A percentile compares a stretch with the other conserved stretches of the same genome.
phyloP scores from a whole-genome alignment of 1,139 yeast species.

The Saccharomyces uvarum region DNA sequence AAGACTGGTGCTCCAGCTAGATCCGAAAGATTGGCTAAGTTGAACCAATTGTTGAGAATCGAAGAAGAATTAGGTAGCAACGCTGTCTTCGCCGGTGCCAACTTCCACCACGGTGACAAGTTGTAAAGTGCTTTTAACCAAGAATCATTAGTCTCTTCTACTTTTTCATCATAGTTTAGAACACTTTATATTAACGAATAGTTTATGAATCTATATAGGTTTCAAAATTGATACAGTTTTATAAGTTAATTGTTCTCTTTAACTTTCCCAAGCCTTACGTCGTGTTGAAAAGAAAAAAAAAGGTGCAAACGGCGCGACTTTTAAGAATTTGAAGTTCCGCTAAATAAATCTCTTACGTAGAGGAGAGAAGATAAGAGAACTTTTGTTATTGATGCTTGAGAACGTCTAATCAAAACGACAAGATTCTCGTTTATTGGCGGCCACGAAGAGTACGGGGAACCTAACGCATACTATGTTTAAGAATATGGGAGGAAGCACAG shows the following conservation, averaged over 20 bases:
- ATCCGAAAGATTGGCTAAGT: constrained; percentile 97
- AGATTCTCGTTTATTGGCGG: background rate
- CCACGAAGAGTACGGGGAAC: constrained; percentile 22
- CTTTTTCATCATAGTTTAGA: constrained; percentile 7
- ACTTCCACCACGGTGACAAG: constrained; percentile 53
- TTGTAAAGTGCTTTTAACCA: constrained; percentile 20
- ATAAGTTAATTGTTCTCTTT: background rate
- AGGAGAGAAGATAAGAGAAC: background rate
- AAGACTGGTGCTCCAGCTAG: constrained; percentile 99
- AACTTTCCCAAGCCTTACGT: background rate
- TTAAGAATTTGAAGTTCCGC: background rate
- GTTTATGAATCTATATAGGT: constrained; percentile 22
- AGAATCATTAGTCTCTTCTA: constrained; percentile 1
- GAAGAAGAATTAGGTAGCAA: constrained; percentile 96
- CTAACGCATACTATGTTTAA: constrained; percentile 22
- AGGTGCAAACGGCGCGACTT: background rate
- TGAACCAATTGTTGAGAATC: constrained; percentile 91
- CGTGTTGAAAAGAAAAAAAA: background rate
- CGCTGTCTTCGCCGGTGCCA: constrained; percentile 87
- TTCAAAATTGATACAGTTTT: constrained; percentile 18
- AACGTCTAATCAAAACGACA: background rate
- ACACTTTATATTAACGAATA: constrained; percentile 16
- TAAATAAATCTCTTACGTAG: too few relatives aligned
- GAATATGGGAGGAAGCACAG: background rate
- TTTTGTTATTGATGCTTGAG: background rate